A percentile compares a stretch with the other conserved stretches of the same genome.
These are phyloP conservation scores for Gossypium longicalyx DNA, from an alignment of 345 rosid species.

Conservation along the genomic window DNA sequence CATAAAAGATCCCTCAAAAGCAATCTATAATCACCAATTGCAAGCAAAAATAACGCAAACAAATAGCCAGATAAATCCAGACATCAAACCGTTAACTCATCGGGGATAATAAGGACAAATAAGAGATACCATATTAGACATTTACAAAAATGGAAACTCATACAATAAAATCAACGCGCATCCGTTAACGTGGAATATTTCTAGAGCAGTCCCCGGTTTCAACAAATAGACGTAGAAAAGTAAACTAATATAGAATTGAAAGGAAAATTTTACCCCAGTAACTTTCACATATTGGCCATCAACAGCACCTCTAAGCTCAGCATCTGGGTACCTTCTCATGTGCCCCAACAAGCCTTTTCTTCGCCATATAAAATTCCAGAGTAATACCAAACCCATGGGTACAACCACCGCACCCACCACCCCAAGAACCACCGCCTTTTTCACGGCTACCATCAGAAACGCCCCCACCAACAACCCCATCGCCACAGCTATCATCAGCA, in stretches of 20 bases:
- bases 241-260: background rate
- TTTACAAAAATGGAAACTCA: background rate
- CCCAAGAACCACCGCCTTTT: constrained; percentile 62
- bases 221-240: background rate
- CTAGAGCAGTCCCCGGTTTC: background rate
- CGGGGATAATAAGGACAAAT: background rate
- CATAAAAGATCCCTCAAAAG: background rate
- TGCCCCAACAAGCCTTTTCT: constrained; percentile 63
- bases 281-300: constrained; percentile 93
- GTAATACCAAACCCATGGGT: constrained; percentile 44
- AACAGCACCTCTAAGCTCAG: constrained; percentile 86
- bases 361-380: constrained; percentile 75
- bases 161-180: background rate
- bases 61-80: constrained; percentile 1
- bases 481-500: constrained; percentile 53
- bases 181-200: background rate
- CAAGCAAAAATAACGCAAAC: background rate
- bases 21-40: constrained; percentile 3
- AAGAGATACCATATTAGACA: background rate
- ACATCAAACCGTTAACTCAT: constrained; percentile 2
- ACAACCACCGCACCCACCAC: constrained; percentile 52
- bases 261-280: constrained; percentile 62
- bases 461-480: constrained; percentile 63
- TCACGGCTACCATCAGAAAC: constrained; percentile 75
- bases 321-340: constrained; percentile 64